Base-by-base conservation (phyloP, 1,139 yeast genomes). In the Hyphopichia burtonii region DNA sequence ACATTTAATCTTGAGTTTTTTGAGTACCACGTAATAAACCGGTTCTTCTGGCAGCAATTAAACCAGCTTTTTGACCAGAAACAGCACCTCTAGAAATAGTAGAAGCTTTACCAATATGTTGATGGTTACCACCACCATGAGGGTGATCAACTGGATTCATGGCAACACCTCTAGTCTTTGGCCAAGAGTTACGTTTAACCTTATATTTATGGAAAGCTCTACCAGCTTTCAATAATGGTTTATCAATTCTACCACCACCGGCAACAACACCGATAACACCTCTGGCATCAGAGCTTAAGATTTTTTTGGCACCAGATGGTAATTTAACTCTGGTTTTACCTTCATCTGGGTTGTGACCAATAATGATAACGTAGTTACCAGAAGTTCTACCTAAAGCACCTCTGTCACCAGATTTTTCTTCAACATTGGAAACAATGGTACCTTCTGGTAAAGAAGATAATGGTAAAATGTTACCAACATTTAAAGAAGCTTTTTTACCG, bases 81-180 rank as follows among this genome's bases (percentile, higher is more conserved):
- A 88, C 96, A 62, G 96, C 96, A 73, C 91, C 93, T 84, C 96
- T 86, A 62, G 94, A 83, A 66, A 88, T 88, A 67, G 96, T 88
- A 64, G 96, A 89, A 68, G 96, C 96, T 84, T 89, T 88, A 87
- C 96, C 96, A 80, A 88, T 88, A 76, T 88, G 96, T 81, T 89
- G 96, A 77, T 88, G 96, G 95, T 88, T 88, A 88, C 96, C 96
- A 87, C 96, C 96, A 85, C 96, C 96, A 76, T 88, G 96, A 71
- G 96, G 96, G 80, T 87, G 96, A 73, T 87, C 96, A 69, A 87
- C 96, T 73, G 96, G 96, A 80, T 87, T 84, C 96, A 88, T 88
- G 74, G 96, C 96, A 71, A 89, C 96, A 87, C 96, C 96, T 80
- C 96, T 87, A 70, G 96, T 88, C 86, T 86, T 86, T 76, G 96